Base-by-base conservation (phyloP, 345 rosid species). In the Boechera retrofracta region DNA sequence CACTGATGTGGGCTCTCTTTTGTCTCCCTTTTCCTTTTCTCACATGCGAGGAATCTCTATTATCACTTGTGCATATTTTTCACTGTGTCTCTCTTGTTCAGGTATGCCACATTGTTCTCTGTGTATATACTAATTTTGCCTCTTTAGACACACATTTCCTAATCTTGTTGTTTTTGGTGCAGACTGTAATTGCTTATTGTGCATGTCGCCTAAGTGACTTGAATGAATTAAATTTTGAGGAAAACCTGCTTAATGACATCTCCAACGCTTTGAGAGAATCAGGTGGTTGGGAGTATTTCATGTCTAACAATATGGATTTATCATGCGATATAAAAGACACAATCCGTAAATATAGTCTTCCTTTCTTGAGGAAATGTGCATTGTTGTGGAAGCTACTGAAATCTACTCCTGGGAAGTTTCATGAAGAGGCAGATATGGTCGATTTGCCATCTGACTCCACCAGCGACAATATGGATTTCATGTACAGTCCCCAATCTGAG, bases 321-420 rank as follows among this genome's bases (percentile, higher is more conserved):
- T 81, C 87, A 67, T 79, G 79, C 76, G 86, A 84, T 78, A 72
- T 87, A 28, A 83, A 77, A 67, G 86, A 81, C 42, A 80, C 78
- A 64, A 79, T 95, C 80, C 89, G 85, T 44, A 86, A 79, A 77
- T 77, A 80, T 82, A 87, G 85, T 82, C 87, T 91, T 69, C 94
- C 99, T 54, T 95, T 87, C 77, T 69, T 95, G 86, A 83, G 99
- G 88, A 87, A 98, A 79, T 95, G 99, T 83, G 96, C 92, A 16
- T 84, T 95, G 79, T 83, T 95, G 47, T 92, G 97, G 99, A 88
- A 70, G 82, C 80, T 95, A 73, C 79, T 95, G 62, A 87, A 80
- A 64, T 76, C 91, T 55, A 76, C 79, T 38, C 77, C 86, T 13
- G 78, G 88, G 64, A 92, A 91, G 45, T 81, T 89, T 61, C 72